Evolutionary conservation across 1,284 basidiomycete genomes (phyloP).

Genomic region (Leccinum cinnamomeum): DNA sequence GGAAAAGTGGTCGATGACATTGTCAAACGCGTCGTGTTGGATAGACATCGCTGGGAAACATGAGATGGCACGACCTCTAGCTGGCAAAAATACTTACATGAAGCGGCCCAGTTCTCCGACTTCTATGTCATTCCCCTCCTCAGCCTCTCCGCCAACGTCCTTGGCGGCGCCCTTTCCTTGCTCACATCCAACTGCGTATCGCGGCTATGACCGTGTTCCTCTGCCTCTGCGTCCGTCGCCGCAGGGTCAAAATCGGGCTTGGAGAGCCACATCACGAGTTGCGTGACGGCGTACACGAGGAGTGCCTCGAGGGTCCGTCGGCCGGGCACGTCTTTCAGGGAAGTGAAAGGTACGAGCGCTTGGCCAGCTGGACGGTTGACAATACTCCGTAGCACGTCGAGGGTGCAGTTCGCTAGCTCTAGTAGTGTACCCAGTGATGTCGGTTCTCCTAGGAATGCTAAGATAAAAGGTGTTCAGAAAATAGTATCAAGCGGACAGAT

Average conservation of each 20-base stretch:
- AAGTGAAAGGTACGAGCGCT: constrained; percentile 43
- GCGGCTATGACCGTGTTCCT: constrained; percentile 32
- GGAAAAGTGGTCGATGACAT: constrained; percentile 72
- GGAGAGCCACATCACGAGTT: constrained; percentile 73
- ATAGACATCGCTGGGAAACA: constrained; percentile 63
- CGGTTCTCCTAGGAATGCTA: constrained; percentile 75
- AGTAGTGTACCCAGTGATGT: constrained; percentile 78
- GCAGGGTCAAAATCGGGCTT: constrained; percentile 61
- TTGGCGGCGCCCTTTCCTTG: constrained; percentile 42
- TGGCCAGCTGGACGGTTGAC: constrained; percentile 57
- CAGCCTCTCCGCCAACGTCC: constrained; percentile 61
- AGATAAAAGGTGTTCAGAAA: not conserved
- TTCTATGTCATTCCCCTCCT: constrained; percentile 44
- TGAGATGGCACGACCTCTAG: constrained; percentile 8
- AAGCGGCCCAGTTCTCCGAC: no score
- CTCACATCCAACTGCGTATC: constrained; percentile 24
- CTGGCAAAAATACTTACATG: no score
- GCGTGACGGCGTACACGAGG: constrained; percentile 75
- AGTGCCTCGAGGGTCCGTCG: constrained; percentile 67
- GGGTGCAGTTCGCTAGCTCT: constrained; percentile 70
- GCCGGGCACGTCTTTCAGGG: constrained; percentile 42
- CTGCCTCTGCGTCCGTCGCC: constrained; percentile 41
- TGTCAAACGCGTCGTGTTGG: constrained; percentile 73
- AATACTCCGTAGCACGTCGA: constrained; percentile 67
- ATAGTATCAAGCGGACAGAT: not conserved